A percentile compares a stretch with the other conserved stretches of the same genome.
Conservation (phyloP, 2,329 filamentous ascomycete genomes). For the Chrysosporium keratinophilum region DNA sequence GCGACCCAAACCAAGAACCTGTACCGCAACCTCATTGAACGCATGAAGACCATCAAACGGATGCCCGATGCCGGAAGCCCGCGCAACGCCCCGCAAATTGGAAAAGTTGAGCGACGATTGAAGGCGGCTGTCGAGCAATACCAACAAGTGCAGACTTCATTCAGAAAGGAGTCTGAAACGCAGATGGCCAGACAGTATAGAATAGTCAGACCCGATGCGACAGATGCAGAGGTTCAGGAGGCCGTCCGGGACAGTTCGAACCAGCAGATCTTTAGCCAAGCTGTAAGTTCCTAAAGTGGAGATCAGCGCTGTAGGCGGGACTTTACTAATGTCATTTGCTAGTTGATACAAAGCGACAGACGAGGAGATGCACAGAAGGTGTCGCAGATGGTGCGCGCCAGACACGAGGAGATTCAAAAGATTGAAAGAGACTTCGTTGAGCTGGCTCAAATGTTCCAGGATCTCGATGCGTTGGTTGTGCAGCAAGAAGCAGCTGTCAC, state of each 20-base stretch:
- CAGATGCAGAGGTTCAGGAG: conserved; percentile 64
- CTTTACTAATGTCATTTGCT: conserved; percentile 7
- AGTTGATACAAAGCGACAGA: conserved; percentile 68
- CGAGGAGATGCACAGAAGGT: conserved; percentile 71
- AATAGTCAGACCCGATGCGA: conserved; percentile 74
- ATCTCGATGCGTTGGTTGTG: conserved; percentile 74
- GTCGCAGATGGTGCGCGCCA: conserved; percentile 66
- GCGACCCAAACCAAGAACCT: conserved; percentile 70
- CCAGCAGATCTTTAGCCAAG: conserved; percentile 78
- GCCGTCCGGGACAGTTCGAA: conserved; percentile 60
- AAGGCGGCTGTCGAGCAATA: conserved; percentile 73
- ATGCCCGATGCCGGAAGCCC: conserved; percentile 62
- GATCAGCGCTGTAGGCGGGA: not conserved
- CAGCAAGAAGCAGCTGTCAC: conserved; percentile 73
- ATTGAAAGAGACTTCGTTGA: conserved; percentile 86
- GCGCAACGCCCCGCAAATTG: conserved; percentile 69
- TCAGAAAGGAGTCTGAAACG: conserved; percentile 67
- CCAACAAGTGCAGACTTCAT: conserved; percentile 68
- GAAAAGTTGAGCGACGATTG: conserved; percentile 66
- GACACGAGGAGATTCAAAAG: conserved; percentile 79
- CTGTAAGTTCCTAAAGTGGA: conserved; percentile 35
- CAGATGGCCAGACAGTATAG: conserved; percentile 83
- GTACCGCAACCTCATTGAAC: conserved; percentile 68
- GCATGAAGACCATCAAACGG: conserved; percentile 72
- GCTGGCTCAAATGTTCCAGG: conserved; percentile 75